Percentiles rank a stretch among this genome's conserved stretches.
These are phyloP conservation scores for Stevia rebaudiana DNA, from an alignment of 140 eudicot species.

Conservation along the genomic window DNA sequence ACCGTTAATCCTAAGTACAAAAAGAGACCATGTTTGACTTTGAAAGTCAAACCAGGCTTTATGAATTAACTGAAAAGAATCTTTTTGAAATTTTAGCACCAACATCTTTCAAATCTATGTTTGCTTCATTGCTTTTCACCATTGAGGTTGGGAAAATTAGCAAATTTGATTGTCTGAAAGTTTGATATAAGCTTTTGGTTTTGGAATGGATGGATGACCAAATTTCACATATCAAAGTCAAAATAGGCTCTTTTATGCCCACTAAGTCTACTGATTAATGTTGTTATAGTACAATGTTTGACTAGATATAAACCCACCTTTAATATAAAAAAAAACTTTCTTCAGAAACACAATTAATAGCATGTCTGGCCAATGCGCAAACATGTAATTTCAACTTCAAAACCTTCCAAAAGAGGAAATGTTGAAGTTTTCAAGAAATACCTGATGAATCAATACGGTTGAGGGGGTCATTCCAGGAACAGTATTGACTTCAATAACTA, in stretches of 20 bases:
- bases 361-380: not conserved
- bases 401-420: not conserved
- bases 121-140: not conserved
- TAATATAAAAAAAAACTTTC: not conserved
- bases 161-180: too few relatives aligned
- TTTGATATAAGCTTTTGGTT: too few relatives aligned
- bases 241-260: not conserved
- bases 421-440: slow-evolving; percentile 16
- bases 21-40: slow-evolving; percentile 9
- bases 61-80: not conserved
- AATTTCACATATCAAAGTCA: not conserved
- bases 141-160: not conserved
- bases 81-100: not conserved
- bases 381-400: not conserved
- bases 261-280: not conserved
- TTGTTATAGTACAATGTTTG: not conserved
- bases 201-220: not conserved
- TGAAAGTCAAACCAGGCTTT: slow-evolving; percentile 2
- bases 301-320: not conserved
- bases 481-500: slow-evolving; percentile 82
- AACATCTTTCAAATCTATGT: not conserved
- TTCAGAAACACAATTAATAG: too few relatives aligned
- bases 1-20: not conserved
- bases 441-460: slow-evolving; percentile 95
- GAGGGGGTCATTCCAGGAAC: slow-evolving; percentile 98